phyloP scores from a whole-genome alignment of 306 rosid species.

The Cicer pinnatifidum region DNA sequence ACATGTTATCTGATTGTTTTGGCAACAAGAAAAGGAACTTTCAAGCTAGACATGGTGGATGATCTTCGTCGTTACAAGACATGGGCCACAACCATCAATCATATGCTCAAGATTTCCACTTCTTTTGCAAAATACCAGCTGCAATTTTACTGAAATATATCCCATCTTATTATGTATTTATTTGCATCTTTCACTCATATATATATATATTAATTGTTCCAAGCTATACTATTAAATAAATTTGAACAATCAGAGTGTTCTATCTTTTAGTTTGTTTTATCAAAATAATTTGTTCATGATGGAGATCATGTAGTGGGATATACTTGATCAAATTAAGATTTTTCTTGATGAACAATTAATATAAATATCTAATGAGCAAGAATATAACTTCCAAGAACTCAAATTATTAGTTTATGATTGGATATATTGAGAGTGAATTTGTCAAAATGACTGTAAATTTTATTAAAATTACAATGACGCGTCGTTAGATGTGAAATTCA shows the following conservation, averaged over 20 bases:
- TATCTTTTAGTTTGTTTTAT: background rate
- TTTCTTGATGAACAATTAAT: too few species aligned
- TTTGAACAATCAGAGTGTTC: constrained; percentile 10
- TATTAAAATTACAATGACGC: too few species aligned
- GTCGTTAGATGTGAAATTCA: too few species aligned
- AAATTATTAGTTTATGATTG: too few species aligned
- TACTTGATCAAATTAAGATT: too few species aligned
- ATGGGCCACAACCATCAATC: constrained; percentile 78
- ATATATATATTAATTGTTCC: constrained; percentile 1
- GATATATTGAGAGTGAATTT: too few species aligned
- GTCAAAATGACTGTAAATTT: too few species aligned
- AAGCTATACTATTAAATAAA: constrained; percentile 4
- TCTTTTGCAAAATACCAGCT: constrained; percentile 65
- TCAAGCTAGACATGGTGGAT: constrained; percentile 88
- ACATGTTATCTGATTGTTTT: constrained; percentile 80
- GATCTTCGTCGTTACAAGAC: constrained; percentile 70
- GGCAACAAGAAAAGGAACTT: constrained; percentile 70
- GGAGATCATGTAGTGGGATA: too few species aligned
- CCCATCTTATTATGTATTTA: background rate
- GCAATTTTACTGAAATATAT: constrained; percentile 45
- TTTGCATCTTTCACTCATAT: constrained; percentile 33
- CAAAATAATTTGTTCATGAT: too few species aligned
- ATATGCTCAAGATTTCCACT: constrained; percentile 72
- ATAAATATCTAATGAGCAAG: too few species aligned
- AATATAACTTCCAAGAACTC: too few species aligned